phyloP scores from a whole-genome alignment of 768 basidiomycete species.

The Lyophyllum decastes region DNA sequence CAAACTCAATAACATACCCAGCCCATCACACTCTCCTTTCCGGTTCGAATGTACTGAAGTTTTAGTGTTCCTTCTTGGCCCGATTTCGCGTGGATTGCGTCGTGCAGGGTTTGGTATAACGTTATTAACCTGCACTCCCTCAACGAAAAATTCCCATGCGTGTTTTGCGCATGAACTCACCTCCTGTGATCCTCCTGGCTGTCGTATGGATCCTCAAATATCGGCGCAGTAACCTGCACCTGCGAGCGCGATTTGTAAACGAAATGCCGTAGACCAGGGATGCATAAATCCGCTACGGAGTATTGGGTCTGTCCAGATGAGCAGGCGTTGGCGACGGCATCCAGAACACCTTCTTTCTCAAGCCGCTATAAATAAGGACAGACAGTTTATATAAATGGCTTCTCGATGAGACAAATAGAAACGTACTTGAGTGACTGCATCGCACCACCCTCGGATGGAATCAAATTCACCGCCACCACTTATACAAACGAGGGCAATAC shows the following conservation, averaged over 20 bases:
- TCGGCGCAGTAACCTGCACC: conserved; percentile 87
- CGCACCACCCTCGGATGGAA: conserved; percentile 76
- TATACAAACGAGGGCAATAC: conserved; percentile 75
- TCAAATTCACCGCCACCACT: conserved; percentile 86
- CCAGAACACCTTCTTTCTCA: conserved; percentile 55
- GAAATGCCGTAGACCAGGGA: conserved; percentile 92
- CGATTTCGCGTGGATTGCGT: conserved; percentile 88
- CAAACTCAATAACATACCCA: conserved; percentile 65
- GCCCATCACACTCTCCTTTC: conserved; percentile 87
- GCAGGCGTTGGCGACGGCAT: conserved; percentile 51
- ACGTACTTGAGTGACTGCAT: conserved; percentile 59
- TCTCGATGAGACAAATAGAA: not conserved
- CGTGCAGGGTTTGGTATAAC: conserved; percentile 85
- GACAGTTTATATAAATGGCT: not conserved
- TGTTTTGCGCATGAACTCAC: conserved; percentile 31
- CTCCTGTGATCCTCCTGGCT: conserved; percentile 58
- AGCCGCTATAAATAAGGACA: conserved; percentile 53
- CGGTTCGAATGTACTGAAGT: conserved; percentile 83
- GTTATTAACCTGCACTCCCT: conserved; percentile 64
- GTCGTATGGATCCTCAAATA: conserved; percentile 87
- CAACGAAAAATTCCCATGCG: not conserved
- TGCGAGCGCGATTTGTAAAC: conserved; percentile 88
- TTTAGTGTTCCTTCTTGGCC: conserved; percentile 81
- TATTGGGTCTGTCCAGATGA: conserved; percentile 58
- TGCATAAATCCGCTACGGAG: conserved; percentile 72